These are phyloP conservation scores for Candida germanica DNA, from an alignment of 805 yeast species.

Conservation along the genomic window DNA sequence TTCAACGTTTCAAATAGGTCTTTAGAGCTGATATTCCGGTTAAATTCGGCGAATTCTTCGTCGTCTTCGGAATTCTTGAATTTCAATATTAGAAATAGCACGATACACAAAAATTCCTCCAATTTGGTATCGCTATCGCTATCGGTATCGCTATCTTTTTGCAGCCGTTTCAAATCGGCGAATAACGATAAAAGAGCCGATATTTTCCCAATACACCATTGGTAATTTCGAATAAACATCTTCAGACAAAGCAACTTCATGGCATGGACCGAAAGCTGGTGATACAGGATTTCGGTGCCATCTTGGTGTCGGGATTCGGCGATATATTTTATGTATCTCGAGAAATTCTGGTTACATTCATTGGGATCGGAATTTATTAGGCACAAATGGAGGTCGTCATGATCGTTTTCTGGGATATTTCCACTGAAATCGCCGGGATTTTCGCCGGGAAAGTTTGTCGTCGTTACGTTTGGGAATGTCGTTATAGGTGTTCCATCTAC, in stretches of 20 bases:
- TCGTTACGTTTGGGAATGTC: not conserved
- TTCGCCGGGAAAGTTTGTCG: not conserved
- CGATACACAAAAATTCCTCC: slow-evolving; percentile 35
- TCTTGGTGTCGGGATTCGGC: slow-evolving; percentile 23
- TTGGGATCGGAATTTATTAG: slow-evolving; percentile 36
- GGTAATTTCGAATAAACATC: slow-evolving; percentile 34
- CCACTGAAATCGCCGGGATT: slow-evolving; percentile 4
- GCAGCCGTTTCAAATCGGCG: slow-evolving; percentile 13
- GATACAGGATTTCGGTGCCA: slow-evolving; percentile 19
- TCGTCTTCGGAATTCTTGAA: slow-evolving; percentile 21
- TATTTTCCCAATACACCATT: slow-evolving; percentile 36
- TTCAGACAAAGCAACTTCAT: slow-evolving; percentile 36
- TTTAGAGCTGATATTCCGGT: slow-evolving; percentile 12
- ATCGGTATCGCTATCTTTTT: not conserved
- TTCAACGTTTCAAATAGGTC: slow-evolving; percentile 20
- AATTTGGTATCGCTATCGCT: slow-evolving; percentile 13
- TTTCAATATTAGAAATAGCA: slow-evolving; percentile 31
- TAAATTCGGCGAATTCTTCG: slow-evolving; percentile 13
- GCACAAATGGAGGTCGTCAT: slow-evolving; percentile 1
- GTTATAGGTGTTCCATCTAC: not conserved
- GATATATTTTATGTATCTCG: slow-evolving; percentile 29
- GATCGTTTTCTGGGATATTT: too few species aligned
- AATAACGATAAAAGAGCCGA: slow-evolving; percentile 31
- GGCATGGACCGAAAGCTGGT: slow-evolving; percentile 30
- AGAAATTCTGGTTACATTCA: slow-evolving; percentile 39